Evolutionary conservation across 192 early-diverging fungal species (phyloP), one percentile per base, ranked within the genome.

Genomic region (Coemansia sp.): DNA sequence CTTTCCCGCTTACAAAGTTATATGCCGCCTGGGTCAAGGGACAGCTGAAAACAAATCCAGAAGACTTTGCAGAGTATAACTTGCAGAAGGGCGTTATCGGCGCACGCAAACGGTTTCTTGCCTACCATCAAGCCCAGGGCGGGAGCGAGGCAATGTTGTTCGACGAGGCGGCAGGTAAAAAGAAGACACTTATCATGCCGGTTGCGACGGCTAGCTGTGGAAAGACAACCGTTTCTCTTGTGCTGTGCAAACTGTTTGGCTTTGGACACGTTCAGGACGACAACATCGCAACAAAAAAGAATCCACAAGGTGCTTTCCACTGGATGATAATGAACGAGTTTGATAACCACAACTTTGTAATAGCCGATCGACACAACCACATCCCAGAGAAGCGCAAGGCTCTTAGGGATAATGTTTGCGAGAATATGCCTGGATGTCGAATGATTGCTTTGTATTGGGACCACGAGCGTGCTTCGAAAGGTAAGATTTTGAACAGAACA

Each of bases 231-330:
- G 62, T 91, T 20, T 68, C 83, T 21, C 59, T 85, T 49, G 86
- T 85, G 1, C 72, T 92, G 11, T 58, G 81, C 1, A 76, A 78
- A 61, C 67, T 92, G 46, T 89, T 89, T 71, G 85, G 84, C 1
- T 86, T 92, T 75, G 87, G 77, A n/a, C 91, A 94, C 69, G 80
- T 95, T 30, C 92, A 95, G 74, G 92, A 88, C 76, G 95, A 97
- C 81, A 84, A 93, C 67, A 85, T 92, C 10, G 78, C 72, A n/a
- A 57, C 56, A 38, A 93, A 92, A 76, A 69, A 78, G 8, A 66
- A 15, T 16, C 44, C 75, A 1, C 63, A 66, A 14, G 68, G 73
- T 1, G 63, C 30, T 20, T 97, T 95, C 71, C 69, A 88, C 48
- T 63, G 79, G 15, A 72, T 71, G n/a, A 73, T 95, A 12, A 67